Evolutionary conservation across 2,329 filamentous ascomycete species (phyloP).

Genomic region (Myriosclerotinia scirpicola): DNA sequence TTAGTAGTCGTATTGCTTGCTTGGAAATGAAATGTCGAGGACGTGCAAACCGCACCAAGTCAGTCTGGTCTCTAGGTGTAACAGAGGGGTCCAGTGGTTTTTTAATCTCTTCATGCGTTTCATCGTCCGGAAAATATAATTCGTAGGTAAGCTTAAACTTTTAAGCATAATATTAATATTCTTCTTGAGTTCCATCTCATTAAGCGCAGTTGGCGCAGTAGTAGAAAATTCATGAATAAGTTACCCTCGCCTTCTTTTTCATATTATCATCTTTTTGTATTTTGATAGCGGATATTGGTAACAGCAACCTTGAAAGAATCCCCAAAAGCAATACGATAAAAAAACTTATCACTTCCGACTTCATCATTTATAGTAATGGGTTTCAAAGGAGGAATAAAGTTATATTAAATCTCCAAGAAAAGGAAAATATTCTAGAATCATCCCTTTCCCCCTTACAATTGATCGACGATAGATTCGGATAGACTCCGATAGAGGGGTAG

Average conservation of each 20-base stretch:
- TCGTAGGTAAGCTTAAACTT: constrained; percentile 6
- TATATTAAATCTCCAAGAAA: background rate
- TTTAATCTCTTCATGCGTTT: constrained; percentile 15
- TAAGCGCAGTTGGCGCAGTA: background rate
- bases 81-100: background rate
- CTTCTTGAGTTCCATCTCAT: background rate
- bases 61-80: background rate
- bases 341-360: background rate
- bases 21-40: constrained; percentile 18
- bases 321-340: background rate
- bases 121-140: constrained; percentile 12
- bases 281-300: background rate
- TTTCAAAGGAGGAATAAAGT: no score
- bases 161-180: background rate
- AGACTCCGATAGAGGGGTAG: background rate
- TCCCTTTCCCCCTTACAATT: constrained; percentile 5
- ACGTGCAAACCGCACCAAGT: background rate
- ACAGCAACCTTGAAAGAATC: background rate
- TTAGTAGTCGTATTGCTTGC: background rate
- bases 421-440: background rate
- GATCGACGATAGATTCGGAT: background rate
- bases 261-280: background rate
- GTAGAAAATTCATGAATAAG: background rate
- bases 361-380: constrained; percentile 6
- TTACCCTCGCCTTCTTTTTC: background rate